A percentile compares a stretch with the other conserved stretches of the same genome.
These are phyloP conservation scores for Aspergillus carlsbadensis DNA, from an alignment of 495 filamentous ascomycete species.

Conservation along the genomic window DNA sequence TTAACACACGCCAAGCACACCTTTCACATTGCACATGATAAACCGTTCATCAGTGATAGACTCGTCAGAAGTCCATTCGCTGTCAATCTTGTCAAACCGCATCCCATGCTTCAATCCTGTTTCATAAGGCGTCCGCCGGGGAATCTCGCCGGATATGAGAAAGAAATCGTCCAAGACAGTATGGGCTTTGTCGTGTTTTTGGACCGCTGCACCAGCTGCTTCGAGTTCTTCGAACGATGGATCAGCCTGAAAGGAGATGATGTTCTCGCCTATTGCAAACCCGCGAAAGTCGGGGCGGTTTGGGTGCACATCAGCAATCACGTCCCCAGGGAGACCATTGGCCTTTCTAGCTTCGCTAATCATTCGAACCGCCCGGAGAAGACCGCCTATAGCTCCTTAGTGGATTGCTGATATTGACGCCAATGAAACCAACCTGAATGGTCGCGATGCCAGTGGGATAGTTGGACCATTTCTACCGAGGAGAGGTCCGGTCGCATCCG, in stretches of 20 bases:
- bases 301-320: conserved; percentile 56
- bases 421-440: conserved; percentile 44
- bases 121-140: conserved; percentile 54
- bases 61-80: conserved; percentile 55
- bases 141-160: conserved; percentile 58
- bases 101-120: conserved; percentile 49
- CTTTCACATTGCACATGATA: conserved; percentile 58
- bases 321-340: conserved; percentile 22
- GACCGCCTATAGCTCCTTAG: conserved; percentile 42
- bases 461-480: conserved; percentile 71
- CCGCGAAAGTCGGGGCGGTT: conserved; percentile 55
- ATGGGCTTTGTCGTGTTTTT: conserved; percentile 46
- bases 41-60: conserved; percentile 58
- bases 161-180: conserved; percentile 56
- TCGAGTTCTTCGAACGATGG: conserved; percentile 55
- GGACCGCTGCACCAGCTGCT: conserved; percentile 43
- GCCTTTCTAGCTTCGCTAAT: conserved; percentile 46
- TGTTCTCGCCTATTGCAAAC: conserved; percentile 38
- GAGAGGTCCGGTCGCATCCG: conserved; percentile 52
- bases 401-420: background rate
- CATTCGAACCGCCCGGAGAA: conserved; percentile 44
- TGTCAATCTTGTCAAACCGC: conserved; percentile 42
- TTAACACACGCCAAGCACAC: conserved; percentile 22
- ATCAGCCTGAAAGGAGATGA: conserved; percentile 56
- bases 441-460: conserved; percentile 70